Evolutionary conservation across 2,329 filamentous ascomycete genomes (phyloP), one percentile per base, ranked within the genome.

Genomic region (Orbilia ellipsospora): DNA sequence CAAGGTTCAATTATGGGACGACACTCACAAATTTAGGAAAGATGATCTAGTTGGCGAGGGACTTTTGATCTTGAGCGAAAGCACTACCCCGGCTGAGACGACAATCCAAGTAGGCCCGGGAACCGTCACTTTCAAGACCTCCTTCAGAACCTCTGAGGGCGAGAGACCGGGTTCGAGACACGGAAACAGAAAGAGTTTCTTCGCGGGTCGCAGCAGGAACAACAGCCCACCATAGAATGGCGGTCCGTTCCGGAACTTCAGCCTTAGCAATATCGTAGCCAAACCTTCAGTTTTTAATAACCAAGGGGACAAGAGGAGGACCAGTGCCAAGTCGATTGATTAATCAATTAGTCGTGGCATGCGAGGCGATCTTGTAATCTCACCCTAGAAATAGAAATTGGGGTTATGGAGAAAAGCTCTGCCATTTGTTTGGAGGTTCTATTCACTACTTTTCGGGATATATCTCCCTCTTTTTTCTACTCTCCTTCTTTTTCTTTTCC

Each of bases 31-130:
- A 0, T 94, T 98, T 80, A 91, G 92, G 61, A 90, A 89, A 70
- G 93, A 96, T 81, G 90, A 94, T 67, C 88, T 90, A 73, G 86
- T 99, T 0, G 95, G 95, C 63, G 94, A 98, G 80, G 88, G 88
- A 4, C 82, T 91, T n/a, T 96, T 97, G 84, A 94, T 96, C 81
- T 88, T 99, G n/a, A 93, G 94, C 78, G 94, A 99, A 81, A 87
- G 86, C 1, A 87, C 88, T 1, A 84, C 85, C 0, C 88, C 88
- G 10, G 85, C 86, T 36, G 90, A 94, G 79, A 95, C 94, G 85
- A 85, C 88, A 48, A 83, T 99, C 62, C 87, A 85, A 40, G 89
- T 94, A 26, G 94, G 94, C 12, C 85, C 84, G 42, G 93, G 93
- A 23, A 87, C 83, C 0, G 90, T 97, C 0, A 85, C 88, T 0